Evolutionary conservation across 1,284 basidiomycete genomes (phyloP), one percentile per base, ranked within the genome.

Genomic region (Rhizoctonia solani): DNA sequence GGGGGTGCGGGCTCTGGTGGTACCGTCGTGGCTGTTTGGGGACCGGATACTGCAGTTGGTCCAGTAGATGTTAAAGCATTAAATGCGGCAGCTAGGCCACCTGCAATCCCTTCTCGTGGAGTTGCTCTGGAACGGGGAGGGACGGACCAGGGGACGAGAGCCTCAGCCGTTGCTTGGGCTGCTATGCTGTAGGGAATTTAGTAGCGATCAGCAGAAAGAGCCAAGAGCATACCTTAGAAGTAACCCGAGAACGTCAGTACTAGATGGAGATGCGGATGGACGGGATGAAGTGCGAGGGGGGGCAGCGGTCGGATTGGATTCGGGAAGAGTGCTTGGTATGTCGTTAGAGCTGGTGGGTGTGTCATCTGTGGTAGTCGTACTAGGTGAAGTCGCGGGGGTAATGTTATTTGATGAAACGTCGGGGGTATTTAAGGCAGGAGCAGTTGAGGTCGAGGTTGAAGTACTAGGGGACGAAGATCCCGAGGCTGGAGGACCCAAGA

Each of bases 171-270:
- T 63, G 59, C 59, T 49, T 63, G 59, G 19, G 59, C 59, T 14
- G 59, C 59, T 27, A 63, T 63, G 23, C 59, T 63, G 49, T 39
- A 47, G 32, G 34, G 34, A 41, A 16, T 21, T 41, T 34, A 69
- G 30, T 42, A 29, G 66, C 65, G 66, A 70, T 9, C 39, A 69
- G 65, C 23, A 69, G 55, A 4, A 69, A 56, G 29, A 68, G 69
- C 21, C 69, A 61, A 34, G 46, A 39, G 74, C 81, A 52, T 72
- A 88, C 87, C 88, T 90, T 27, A 90, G 77, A n/a, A 90, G 75
- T n/a, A 88, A 89, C 25, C 88, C 88, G 29, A 90, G 77, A n/a
- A 90, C 87, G 72, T 90, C 88, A 37, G 90, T 87, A 72, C 88
- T 90, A 32, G 67, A 68, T 44, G 59, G 59, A 2, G 59, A 42